Base-by-base conservation (phyloP, 208 protist species). In the Leishmania arabica region DNA sequence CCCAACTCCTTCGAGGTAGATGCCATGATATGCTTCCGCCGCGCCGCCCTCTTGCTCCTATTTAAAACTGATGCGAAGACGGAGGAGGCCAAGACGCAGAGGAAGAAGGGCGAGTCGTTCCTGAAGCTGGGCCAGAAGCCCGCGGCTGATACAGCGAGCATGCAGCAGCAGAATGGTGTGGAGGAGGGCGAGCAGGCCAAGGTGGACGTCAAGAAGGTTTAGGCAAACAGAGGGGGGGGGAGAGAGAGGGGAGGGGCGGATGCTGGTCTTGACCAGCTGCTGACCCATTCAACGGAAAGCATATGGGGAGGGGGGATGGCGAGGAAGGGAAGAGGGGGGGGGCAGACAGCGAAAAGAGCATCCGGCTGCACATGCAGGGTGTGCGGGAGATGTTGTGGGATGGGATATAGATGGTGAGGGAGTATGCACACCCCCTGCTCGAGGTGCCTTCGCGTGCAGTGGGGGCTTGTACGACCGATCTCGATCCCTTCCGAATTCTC, bases 1-100 rank as follows among this genome's bases (percentile, higher is more conserved):
- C 53, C 76, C 42, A 87, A 88, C 40, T 85, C 92, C 65, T 83
- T 73, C 53, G 78, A 78, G 42, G 78, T 88, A 70, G 82, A 93
- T 53, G 94, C 91, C 45, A 89, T 82, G 37, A 85, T 92, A n/a
- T 92, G 87, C 87, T 95, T 89, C 74, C 90, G 92, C n/a, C 91
- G 95, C 31, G 83, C 94, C 1, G 86, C 87, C 21, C 83, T 96
- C 21, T 81, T 95, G 34, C 84, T 94, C 34, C 86, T 97, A 54
- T 97, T 91, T 76, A 90, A 88, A 69, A 91, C 94, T 24, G 85
- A 89, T 53, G 84, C 81, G 19, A 93, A 95, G 72, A 89, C 81
- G 40, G 85, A 85, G 62, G 93, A 97, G 87, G 86, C 92, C 68
- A 77, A 74, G 47, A 62, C 62, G 66, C 88, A 91, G 76, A 86